Base-by-base conservation (phyloP, 169 alveolate genomes). In the Toxoplasma gondii region DNA sequence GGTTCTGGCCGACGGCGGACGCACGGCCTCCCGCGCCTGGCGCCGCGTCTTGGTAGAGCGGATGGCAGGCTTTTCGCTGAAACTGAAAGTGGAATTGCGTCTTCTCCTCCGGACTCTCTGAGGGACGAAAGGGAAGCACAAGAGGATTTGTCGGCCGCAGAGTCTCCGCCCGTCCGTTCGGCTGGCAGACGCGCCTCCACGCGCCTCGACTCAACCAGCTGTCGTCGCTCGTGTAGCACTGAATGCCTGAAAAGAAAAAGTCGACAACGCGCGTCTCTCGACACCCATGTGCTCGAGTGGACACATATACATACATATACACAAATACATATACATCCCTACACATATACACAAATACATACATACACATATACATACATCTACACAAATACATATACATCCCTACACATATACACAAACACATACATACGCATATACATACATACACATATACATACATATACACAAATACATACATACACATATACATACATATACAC, bases 161-260 rank as follows among this genome's bases (percentile, higher is more conserved):
- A 9, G 54, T 38, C n/a, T 93, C 95, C 1, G 80, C 92, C 67
- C 36, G 43, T 31, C 88, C 34, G 29, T 87, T 45, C 19, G 45
- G 78, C 53, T 41, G 49, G 34, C 41, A 4, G 31, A 45, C 64
- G 38, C 95, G 88, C 45, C 78, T 74, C 95, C 95, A 93, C 22
- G 93, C 88, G 19, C 95, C 95, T 34, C 69, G 67, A 24, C 90
- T 2, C 31, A 93, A 93, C 95, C 95, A 93, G 34, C 39, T 41
- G 53, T 93, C 95, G 84, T 93, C 95, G 91, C 93, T 83, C 31
- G 95, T 93, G 74, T 93, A 87, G 78, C 95, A 93, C 88, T 93
- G 95, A 2, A 93, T 83, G 88, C 95, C 95, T 93, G 91, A 31
- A 24, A 81, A 81, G 22, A 44, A 16, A 29, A 16, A 19, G 29